These are phyloP conservation scores for Radiomyces spectabilis DNA, from an alignment of 192 early-diverging fungal genomes.

Conservation along the genomic window DNA sequence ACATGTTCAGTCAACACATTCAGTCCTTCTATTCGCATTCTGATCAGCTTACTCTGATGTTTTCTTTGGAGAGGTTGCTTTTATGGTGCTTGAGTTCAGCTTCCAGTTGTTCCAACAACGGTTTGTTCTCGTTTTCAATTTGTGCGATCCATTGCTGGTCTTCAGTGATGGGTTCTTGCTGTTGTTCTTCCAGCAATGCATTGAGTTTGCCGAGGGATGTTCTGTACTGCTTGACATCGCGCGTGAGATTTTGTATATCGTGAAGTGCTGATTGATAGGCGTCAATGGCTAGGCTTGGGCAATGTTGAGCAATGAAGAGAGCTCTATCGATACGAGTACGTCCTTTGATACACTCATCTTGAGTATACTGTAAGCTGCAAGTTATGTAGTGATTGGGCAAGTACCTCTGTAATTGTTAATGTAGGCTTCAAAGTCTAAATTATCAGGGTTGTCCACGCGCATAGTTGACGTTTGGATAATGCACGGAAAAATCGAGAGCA, in stretches of 20 bases:
- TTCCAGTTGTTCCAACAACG: constrained; percentile 57
- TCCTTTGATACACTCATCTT: constrained; percentile 30
- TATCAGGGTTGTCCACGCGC: too few species aligned
- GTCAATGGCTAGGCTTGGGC: constrained; percentile 59
- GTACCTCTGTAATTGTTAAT: constrained; percentile 16
- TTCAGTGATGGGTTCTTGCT: constrained; percentile 25
- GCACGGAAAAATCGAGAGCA: too few species aligned
- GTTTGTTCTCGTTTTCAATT: constrained; percentile 39
- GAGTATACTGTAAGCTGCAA: not conserved
- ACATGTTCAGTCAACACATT: too few species aligned
- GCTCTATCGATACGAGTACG: constrained; percentile 61
- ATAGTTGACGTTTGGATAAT: too few species aligned
- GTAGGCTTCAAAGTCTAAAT: constrained; percentile 18
- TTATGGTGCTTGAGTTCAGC: constrained; percentile 74
- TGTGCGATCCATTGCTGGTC: constrained; percentile 42
- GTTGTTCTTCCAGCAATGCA: constrained; percentile 31
- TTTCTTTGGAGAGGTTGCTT: constrained; percentile 74
- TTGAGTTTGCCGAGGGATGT: constrained; percentile 48
- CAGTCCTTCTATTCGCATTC: not conserved
- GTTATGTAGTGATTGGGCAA: not conserved
- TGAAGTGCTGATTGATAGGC: constrained; percentile 55
- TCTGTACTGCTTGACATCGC: constrained; percentile 43
- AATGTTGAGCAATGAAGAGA: constrained; percentile 66
- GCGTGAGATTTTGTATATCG: constrained; percentile 41
- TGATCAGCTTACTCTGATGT: constrained; percentile 58